phyloP scores from a whole-genome alignment of 2,329 filamentous ascomycete genomes.

The Colletotrichum spaethianum region DNA sequence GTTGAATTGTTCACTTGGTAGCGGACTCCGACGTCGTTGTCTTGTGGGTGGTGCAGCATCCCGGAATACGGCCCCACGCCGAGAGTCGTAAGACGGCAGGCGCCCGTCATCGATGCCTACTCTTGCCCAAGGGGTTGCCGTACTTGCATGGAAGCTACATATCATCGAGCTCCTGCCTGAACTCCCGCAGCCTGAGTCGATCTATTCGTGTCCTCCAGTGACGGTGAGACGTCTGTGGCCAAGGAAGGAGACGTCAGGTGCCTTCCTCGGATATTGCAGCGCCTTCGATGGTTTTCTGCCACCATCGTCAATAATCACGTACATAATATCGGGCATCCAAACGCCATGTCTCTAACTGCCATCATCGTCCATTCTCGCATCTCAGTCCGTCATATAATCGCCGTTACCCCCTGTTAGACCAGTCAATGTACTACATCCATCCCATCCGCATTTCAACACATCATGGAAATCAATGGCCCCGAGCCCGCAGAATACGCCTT shows the following conservation, averaged over 20 bases:
- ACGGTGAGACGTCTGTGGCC: no score
- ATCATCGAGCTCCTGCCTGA: not conserved
- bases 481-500: slow-evolving; percentile 16
- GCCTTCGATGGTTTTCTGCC: not conserved
- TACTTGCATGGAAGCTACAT: not conserved
- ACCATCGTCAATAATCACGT: no score
- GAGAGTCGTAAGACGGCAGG: not conserved
- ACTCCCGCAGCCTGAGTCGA: not conserved
- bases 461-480: not conserved
- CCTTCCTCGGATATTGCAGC: not conserved
- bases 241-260: not conserved
- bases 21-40: no score
- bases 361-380: no score
- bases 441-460: no score
- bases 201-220: no score
- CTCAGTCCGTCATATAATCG: no score
- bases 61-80: not conserved
- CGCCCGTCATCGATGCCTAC: not conserved
- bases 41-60: not conserved
- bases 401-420: fast-evolving
- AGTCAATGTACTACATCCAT: not conserved
- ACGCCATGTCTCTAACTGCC: no score
- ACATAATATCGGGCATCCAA: not conserved
- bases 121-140: not conserved
- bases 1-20: not conserved